These are phyloP conservation scores for Cadophora sp. DNA, from an alignment of 2,329 filamentous ascomycete genomes.

Conservation along the genomic window DNA sequence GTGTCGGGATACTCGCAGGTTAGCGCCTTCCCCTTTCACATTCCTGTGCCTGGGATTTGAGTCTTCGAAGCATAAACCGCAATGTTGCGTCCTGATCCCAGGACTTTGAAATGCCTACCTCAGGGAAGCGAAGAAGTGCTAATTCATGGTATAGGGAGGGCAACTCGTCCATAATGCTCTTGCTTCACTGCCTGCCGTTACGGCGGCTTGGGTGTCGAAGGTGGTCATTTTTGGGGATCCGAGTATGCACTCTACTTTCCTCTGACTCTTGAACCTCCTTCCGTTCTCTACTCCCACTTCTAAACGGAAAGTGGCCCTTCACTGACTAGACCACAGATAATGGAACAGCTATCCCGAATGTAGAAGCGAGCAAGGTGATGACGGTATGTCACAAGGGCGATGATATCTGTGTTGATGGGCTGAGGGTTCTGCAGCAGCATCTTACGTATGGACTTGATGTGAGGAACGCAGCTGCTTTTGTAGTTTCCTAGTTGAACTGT, in stretches of 20 bases:
- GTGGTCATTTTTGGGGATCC: slow-evolving; percentile 54
- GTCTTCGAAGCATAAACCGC: no score
- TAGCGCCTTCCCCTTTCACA: no score
- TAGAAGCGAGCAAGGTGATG: slow-evolving; percentile 43
- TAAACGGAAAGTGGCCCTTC: no score
- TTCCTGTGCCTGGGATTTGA: no score
- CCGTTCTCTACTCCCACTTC: no score
- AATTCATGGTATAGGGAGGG: slow-evolving; percentile 42
- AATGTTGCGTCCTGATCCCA: no score
- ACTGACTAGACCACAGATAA: slow-evolving; percentile 28
- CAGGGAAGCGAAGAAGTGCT: no score
- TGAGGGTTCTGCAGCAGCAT: slow-evolving; percentile 51
- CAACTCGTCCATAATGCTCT: slow-evolving; percentile 53
- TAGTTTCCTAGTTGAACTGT: slow-evolving; percentile 16
- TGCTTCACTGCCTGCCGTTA: slow-evolving; percentile 41
- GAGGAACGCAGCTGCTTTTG: slow-evolving; percentile 48
- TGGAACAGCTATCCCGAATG: slow-evolving; percentile 35
- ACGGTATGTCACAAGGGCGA: slow-evolving; percentile 59
- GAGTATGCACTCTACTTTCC: slow-evolving; percentile 40
- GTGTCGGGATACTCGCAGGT: slow-evolving; percentile 50
- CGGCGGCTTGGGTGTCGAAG: slow-evolving; percentile 46
- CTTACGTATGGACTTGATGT: slow-evolving; percentile 49
- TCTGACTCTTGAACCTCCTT: no score
- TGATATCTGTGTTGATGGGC: slow-evolving; percentile 56
- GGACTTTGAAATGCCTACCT: no score